Evolutionary conservation across 179 eudicot species (phyloP).

Genomic region (Sideroxylon spinosum): DNA sequence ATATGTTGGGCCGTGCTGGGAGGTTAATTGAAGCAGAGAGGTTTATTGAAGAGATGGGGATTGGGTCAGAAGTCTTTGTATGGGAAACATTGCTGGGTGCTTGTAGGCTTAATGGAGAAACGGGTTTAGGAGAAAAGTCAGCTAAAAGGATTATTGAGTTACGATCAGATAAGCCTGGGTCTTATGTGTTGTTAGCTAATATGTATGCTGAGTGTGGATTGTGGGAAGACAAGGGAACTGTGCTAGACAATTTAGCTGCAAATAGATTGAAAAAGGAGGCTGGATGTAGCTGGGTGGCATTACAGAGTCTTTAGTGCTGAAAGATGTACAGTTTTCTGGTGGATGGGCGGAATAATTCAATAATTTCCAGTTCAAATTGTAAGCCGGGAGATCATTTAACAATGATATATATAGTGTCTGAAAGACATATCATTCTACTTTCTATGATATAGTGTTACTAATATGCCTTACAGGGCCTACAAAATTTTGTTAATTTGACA

Average conservation of each 20-base stretch:
- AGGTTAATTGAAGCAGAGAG: conserved; percentile 33
- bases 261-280: conserved; percentile 25
- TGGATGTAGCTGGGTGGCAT: conserved; percentile 30
- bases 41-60: conserved; percentile 29
- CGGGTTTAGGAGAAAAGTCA: conserved; percentile 26
- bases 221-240: conserved; percentile 35
- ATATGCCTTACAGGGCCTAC: too few species aligned
- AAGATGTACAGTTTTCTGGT: neutral
- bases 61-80: conserved; percentile 22
- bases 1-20: conserved; percentile 42
- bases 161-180: conserved; percentile 21
- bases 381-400: neutral
- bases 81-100: conserved; percentile 42
- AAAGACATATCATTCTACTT: neutral
- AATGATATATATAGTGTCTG: neutral
- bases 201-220: conserved; percentile 37
- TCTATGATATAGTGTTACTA: too few species aligned
- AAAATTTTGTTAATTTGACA: too few species aligned
- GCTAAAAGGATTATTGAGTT: conserved; percentile 25
- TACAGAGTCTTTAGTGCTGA: neutral
- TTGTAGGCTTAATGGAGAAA: conserved; percentile 35
- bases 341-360: neutral
- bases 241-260: conserved; percentile 22
- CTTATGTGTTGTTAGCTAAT: conserved; percentile 37
- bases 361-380: neutral